Conservation (phyloP, 1,284 basidiomycete species). For the Apiotrichum sp. region DNA sequence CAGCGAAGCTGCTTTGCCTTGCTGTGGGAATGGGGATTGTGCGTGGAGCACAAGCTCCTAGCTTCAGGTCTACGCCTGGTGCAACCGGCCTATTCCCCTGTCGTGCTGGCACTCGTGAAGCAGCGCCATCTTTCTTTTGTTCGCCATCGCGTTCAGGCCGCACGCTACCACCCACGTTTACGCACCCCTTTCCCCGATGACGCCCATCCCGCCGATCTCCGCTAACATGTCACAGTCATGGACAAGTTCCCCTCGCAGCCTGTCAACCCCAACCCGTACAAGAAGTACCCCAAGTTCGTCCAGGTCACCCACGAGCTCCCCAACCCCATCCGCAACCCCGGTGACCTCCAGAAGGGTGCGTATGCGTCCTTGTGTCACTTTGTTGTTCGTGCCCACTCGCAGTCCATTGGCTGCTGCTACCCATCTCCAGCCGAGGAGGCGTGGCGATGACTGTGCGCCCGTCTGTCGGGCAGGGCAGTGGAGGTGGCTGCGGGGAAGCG, state of each 20-base stretch:
- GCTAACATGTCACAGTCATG: slow-evolving; percentile 12
- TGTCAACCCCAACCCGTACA: slow-evolving; percentile 38
- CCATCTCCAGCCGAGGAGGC: neutral
- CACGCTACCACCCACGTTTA: neutral
- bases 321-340: slow-evolving; percentile 35
- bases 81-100: too few species aligned
- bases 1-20: neutral
- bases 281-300: slow-evolving; percentile 46
- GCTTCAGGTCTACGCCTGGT: too few species aligned
- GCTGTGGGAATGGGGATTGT: too few species aligned
- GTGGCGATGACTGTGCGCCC: neutral
- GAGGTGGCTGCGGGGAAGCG: neutral
- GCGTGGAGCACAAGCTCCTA: too few species aligned
- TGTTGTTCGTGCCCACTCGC: too few species aligned
- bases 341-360: slow-evolving; percentile 45
- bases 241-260: slow-evolving; percentile 28
- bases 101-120: too few species aligned
- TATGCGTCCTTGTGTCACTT: neutral
- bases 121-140: too few species aligned
- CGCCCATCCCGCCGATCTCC: neutral
- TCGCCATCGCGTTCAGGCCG: too few species aligned
- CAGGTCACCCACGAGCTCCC: slow-evolving; percentile 36
- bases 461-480: too few species aligned
- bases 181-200: too few species aligned
- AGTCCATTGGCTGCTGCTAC: neutral